phyloP scores from a whole-genome alignment of 140 eudicot species.

The Oenanthe javanica region DNA sequence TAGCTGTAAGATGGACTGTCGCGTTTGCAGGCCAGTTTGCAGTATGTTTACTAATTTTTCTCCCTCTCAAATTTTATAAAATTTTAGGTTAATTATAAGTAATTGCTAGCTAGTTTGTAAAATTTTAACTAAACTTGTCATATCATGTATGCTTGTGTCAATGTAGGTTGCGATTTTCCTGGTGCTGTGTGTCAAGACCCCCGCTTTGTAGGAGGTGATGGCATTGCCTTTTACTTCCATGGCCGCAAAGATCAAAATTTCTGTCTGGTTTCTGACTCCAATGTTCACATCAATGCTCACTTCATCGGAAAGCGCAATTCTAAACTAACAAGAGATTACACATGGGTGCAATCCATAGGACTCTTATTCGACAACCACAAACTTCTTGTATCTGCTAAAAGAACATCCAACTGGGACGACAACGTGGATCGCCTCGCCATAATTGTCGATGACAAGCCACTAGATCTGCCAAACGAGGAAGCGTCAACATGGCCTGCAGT shows the following conservation, averaged over 20 bases:
- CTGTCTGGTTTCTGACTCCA: slow-evolving; percentile 66
- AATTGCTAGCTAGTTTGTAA: neutral
- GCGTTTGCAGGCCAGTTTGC: slow-evolving; percentile 63
- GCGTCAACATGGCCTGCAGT: slow-evolving; percentile 30
- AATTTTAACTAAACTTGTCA: neutral
- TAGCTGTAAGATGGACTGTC: slow-evolving; percentile 38
- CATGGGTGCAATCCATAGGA: slow-evolving; percentile 79
- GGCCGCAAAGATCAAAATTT: slow-evolving; percentile 66
- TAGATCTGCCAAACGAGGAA: slow-evolving; percentile 24
- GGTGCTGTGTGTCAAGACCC: slow-evolving; percentile 87
- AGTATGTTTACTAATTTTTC: slow-evolving; percentile 26
- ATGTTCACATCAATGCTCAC: slow-evolving; percentile 82
- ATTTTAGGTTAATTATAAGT: no score
- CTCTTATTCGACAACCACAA: slow-evolving; percentile 52
- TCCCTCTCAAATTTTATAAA: neutral
- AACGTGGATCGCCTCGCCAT: slow-evolving; percentile 46
- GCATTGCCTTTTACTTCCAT: slow-evolving; percentile 74
- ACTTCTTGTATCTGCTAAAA: slow-evolving; percentile 44
- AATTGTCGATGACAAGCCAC: slow-evolving; percentile 25
- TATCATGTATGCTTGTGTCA: neutral
- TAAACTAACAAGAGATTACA: slow-evolving; percentile 66
- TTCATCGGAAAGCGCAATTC: slow-evolving; percentile 61
- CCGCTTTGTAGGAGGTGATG: slow-evolving; percentile 74
- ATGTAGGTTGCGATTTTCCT: slow-evolving; percentile 46
- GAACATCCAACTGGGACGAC: slow-evolving; percentile 58